Conservation (phyloP, 129 eudicot genomes). For the Tanacetum coccineum region DNA sequence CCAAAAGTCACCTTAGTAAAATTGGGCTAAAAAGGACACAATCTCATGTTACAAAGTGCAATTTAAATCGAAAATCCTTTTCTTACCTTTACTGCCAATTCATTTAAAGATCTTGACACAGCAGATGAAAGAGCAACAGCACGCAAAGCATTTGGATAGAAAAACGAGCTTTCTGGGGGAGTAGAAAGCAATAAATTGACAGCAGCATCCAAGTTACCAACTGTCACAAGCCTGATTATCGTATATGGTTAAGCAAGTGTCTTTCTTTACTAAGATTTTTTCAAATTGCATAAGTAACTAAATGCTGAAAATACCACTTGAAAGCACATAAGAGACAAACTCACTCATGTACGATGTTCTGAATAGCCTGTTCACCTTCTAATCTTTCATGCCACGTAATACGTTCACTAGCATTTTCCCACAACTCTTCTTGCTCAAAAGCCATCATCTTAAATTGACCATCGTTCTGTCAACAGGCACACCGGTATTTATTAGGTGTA, state of each 20-base stretch:
- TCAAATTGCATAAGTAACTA: no score
- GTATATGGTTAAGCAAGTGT: not conserved
- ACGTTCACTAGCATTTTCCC: constrained; percentile 86
- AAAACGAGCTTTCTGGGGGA: constrained; percentile 91
- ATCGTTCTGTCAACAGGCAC: constrained; percentile 39
- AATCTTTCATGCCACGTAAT: constrained; percentile 91
- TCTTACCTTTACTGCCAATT: constrained; percentile 86
- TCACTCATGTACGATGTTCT: constrained; percentile 91
- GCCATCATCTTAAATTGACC: constrained; percentile 77
- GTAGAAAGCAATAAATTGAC: constrained; percentile 91
- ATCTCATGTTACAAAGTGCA: constrained; percentile 9
- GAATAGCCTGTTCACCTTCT: constrained; percentile 87
- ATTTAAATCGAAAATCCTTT: constrained; percentile 8
- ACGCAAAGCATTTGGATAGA: constrained; percentile 86
- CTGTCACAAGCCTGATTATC: constrained; percentile 72
- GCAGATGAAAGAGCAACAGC: constrained; percentile 99
- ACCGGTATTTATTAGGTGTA: not conserved
- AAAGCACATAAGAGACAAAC: constrained; percentile 28
- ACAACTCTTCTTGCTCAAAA: constrained; percentile 79
- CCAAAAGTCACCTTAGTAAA: constrained; percentile 19
- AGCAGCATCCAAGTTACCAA: constrained; percentile 93
- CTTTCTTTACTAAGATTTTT: no score
- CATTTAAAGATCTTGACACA: constrained; percentile 79
- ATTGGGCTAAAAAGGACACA: not conserved
- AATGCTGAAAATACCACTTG: no score